These are phyloP conservation scores for Gleditsia sinensis DNA, from an alignment of 306 rosid species.

Conservation along the genomic window DNA sequence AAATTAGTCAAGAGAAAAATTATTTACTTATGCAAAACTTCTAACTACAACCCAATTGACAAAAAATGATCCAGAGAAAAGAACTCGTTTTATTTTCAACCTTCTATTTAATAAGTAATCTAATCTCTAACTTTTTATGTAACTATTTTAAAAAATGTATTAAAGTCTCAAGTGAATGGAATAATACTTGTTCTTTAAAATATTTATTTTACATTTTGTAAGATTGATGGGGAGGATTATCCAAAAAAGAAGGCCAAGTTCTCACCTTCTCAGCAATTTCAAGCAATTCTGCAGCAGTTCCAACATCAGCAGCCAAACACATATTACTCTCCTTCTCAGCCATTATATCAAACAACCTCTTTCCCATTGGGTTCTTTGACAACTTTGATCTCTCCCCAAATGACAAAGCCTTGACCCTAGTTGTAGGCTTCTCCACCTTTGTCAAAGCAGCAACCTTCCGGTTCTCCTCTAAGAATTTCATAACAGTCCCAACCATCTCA, in stretches of 20 bases:
- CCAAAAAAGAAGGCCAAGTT: conserved; percentile 3
- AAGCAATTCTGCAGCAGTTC: conserved; percentile 79
- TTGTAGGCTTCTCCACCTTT: conserved; percentile 46
- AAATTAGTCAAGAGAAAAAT: not conserved
- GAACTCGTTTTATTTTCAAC: not conserved
- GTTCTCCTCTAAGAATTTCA: conserved; percentile 71
- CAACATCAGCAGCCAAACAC: conserved; percentile 91
- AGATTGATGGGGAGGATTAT: not conserved
- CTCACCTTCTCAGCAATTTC: conserved; percentile 79
- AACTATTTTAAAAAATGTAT: not conserved
- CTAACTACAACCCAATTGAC: conserved; percentile 6
- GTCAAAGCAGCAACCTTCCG: conserved; percentile 62
- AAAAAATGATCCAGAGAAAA: conserved; percentile 4
- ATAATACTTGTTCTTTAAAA: not conserved
- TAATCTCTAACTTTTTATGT: not conserved
- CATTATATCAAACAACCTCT: conserved; percentile 80
- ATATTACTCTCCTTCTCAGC: conserved; percentile 76
- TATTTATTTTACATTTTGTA: not conserved
- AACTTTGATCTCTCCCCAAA: conserved; percentile 73
- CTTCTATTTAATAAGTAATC: not conserved
- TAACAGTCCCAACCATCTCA: conserved; percentile 58
- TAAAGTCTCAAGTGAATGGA: conserved; percentile 8
- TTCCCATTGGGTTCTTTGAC: conserved; percentile 82
- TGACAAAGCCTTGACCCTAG: conserved; percentile 53
- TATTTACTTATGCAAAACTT: not conserved